Conservation (phyloP, 192 early-diverging fungal species). For the Coemansia sp. region DNA sequence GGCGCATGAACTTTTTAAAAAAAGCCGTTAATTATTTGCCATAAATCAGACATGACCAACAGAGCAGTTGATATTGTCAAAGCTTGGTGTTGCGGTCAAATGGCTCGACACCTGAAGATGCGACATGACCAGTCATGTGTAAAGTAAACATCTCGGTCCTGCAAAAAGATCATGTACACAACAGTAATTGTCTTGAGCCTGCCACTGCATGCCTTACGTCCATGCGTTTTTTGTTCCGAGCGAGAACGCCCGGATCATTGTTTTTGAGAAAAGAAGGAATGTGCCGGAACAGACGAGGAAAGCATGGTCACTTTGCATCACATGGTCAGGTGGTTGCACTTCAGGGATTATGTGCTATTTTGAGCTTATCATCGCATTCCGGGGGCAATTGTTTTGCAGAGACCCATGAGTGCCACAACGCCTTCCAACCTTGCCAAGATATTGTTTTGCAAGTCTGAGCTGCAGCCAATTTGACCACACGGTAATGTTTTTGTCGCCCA, state of each 20-base stretch:
- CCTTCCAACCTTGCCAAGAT: conserved; percentile 1
- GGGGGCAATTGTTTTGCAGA: not conserved
- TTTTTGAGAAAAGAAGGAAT: not conserved
- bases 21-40: not conserved
- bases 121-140: not conserved
- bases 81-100: not conserved
- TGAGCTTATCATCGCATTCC: not conserved
- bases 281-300: not conserved
- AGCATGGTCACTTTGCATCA: not conserved
- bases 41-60: not conserved
- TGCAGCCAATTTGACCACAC: not conserved
- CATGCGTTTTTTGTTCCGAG: not conserved
- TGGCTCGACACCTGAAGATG: not conserved
- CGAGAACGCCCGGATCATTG: not conserved
- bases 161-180: not conserved
- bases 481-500: not conserved
- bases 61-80: not conserved
- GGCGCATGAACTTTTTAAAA: too few relatives aligned
- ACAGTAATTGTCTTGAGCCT: not conserved
- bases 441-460: not conserved
- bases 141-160: not conserved
- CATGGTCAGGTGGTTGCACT: not conserved
- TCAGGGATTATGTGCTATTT: conserved; percentile 3
- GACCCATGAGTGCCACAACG: not conserved
- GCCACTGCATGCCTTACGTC: not conserved